Evolutionary conservation across 441 rosid genomes (phyloP), one percentile per base, ranked within the genome.

Genomic region (Adansonia rubrostipa): DNA sequence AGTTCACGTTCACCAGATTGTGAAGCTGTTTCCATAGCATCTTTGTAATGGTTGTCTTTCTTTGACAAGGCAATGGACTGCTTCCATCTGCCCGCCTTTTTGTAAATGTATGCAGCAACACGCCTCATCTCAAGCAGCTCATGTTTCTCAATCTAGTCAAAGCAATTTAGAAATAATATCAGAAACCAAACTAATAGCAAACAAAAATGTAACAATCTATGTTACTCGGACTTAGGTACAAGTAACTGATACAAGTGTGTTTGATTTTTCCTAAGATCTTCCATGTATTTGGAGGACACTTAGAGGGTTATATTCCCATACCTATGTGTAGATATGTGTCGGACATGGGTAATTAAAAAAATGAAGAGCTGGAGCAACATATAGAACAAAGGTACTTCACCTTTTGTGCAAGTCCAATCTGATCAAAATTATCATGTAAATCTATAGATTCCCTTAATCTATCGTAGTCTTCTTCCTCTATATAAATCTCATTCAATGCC

Each of bases 11-110:
- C 99, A 40, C 99, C 99, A 40, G 98, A 95, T 77, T 97, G 99
- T 5, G 99, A 97, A 65, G 98, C 98, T 71, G 99, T 95, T 88
- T 95, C 99, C 99, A 97, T 97, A 65, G 97, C 96, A 91, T 97
- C 98, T 81, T 88, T 95, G 89, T 92, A 97, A 78, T 87, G 93
- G 79, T 88, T 92, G 82, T 97, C 99, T 76, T 95, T 97, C 94
- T 97, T 97, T 61, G 99, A 97, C 86, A 97, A 85, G 62, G 98
- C 96, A 88, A 97, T 95, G 9, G 99, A 97, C 73, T 89, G 96
- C 99, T 92, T 97, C 99, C 99, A 97, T 84, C 99, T 87, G 80
- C 99, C 98, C 15, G 99, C 99, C 86, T 97, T 97, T 83, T 97
- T 97, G 87, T 97, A 97, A 48, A 97, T 95, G 76, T 95, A 97